Conservation (phyloP, 805 yeast species). For the Candida corydali region DNA sequence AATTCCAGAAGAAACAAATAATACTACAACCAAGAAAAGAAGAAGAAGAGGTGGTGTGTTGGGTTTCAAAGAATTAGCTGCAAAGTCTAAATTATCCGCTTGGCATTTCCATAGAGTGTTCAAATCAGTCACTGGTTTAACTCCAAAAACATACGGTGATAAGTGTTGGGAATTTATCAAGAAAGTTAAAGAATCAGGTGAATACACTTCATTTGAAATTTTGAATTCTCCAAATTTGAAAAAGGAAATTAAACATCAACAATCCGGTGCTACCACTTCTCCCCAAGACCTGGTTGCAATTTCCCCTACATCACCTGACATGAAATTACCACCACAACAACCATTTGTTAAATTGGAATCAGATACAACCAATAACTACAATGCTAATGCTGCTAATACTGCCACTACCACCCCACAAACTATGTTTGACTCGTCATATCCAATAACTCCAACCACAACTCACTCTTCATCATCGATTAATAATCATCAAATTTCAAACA, state of each 20-base stretch:
- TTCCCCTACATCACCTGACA: constrained; percentile 6
- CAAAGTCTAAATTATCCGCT: constrained; percentile 76
- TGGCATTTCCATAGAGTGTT: constrained; percentile 95
- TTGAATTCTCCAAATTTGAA: constrained; percentile 3
- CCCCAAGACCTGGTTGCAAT: too few species aligned
- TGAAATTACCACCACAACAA: background rate
- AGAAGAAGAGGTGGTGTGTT: constrained; percentile 73
- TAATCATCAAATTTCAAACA: background rate
- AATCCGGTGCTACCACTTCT: too few species aligned
- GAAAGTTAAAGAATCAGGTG: constrained; percentile 18
- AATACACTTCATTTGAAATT: constrained; percentile 11
- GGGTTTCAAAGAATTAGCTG: constrained; percentile 84
- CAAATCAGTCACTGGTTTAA: constrained; percentile 78
- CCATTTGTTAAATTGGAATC: background rate
- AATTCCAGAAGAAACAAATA: constrained; percentile 11
- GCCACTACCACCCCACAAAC: background rate
- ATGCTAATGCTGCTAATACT: background rate
- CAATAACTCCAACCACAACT: background rate
- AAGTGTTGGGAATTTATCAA: constrained; percentile 64
- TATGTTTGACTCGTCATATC: background rate
- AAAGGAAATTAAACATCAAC: background rate
- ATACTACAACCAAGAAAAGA: constrained; percentile 26
- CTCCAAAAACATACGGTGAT: constrained; percentile 88
- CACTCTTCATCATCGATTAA: background rate
- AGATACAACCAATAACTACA: background rate